phyloP scores from a whole-genome alignment of 257 asterid genomes.

The Ilex asprella region DNA sequence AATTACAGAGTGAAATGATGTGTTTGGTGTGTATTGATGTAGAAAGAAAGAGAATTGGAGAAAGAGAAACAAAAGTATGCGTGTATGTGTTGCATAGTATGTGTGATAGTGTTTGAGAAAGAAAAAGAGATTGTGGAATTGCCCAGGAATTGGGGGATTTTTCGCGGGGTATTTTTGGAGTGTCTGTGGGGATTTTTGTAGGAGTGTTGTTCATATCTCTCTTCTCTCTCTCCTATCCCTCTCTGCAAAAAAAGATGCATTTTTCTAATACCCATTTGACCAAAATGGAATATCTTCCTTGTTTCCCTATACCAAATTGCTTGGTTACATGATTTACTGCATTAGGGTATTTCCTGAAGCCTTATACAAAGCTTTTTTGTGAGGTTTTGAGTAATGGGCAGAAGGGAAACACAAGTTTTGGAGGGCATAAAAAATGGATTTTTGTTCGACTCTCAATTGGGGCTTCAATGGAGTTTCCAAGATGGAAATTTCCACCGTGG shows the following conservation, averaged over 20 bases:
- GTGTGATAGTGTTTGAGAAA: too few relatives aligned
- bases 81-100: too few relatives aligned
- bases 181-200: too few relatives aligned
- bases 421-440: slow-evolving; percentile 40
- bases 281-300: slow-evolving; percentile 23
- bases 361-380: neutral
- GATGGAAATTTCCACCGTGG: slow-evolving; percentile 49
- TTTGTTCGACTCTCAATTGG: slow-evolving; percentile 45
- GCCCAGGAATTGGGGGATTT: too few relatives aligned
- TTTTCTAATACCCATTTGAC: slow-evolving; percentile 18
- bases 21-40: too few relatives aligned
- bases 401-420: slow-evolving; percentile 38
- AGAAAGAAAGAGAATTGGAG: too few relatives aligned
- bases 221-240: too few relatives aligned
- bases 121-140: too few relatives aligned
- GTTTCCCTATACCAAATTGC: slow-evolving; percentile 14
- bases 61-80: too few relatives aligned
- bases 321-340: slow-evolving; percentile 16
- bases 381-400: slow-evolving; percentile 26
- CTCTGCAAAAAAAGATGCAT: slow-evolving; percentile 8
- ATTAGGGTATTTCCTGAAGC: slow-evolving; percentile 5
- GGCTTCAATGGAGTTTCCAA: slow-evolving; percentile 53
- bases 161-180: too few relatives aligned
- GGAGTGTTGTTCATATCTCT: too few relatives aligned
- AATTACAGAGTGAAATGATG: too few relatives aligned